Base-by-base conservation (phyloP, 345 rosid genomes). In the Erucastrum elatum region DNA sequence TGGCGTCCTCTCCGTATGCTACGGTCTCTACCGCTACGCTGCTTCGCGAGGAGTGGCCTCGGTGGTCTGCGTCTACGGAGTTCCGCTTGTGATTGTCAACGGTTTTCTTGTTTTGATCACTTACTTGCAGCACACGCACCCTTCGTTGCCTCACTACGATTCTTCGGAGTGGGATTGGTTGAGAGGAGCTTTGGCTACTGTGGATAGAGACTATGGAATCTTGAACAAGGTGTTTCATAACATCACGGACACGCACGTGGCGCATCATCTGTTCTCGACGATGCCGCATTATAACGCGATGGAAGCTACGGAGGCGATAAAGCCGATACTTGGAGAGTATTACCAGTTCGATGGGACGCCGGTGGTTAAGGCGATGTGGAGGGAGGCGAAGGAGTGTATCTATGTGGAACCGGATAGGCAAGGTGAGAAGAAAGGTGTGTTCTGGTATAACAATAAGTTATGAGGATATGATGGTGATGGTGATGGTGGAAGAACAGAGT, bases 151-250 rank as follows among this genome's bases (percentile, higher is more conserved):
- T 0, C 98, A 90, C 66, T 94, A 94, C 26, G 88, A 89, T 77
- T 84, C 94, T 4, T 82, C 91, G 0, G 94, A 89, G 71, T 94
- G 98, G 98, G 98, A 92, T 27, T 94, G 98, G 98, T 71, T 94
- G 3, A 83, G 91, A 41, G 98, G 98, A 66, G 97, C 94, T 66
- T 74, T 92, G 49, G 86, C 94, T 10, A 94, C 98, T 0, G 93
- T 89, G 2, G 98, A 94, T 75, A 85, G 96, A 70, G 96, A 90
- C 75, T 94, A 92, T 12, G 98, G 97, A 49, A 81, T 90, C 72
- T 30, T 94, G 83, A 94, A 92, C 85, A 88, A 86, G 86, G 88
- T 94, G 46, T 87, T 92, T 87, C 97, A 92, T 75, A 79, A 90
- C 79, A 87, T 90, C 25, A 87, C 93, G 0, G 97, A 94, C 72